Conservation (phyloP, 192 early-diverging fungal species). For the Umbelopsis vinacea region DNA sequence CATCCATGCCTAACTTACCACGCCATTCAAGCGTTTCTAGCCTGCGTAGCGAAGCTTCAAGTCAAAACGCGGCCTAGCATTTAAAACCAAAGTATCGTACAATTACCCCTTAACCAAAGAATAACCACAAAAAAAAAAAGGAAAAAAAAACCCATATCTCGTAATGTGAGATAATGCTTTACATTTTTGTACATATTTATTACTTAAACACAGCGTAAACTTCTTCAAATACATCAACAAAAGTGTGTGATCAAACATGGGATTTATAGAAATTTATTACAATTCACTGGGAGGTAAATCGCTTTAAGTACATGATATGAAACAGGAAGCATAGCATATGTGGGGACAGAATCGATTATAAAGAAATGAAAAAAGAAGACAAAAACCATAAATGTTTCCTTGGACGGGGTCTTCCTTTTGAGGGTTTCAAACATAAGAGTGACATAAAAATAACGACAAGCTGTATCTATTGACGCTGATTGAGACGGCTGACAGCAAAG, state of each 20-base stretch:
- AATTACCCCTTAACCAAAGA: no score
- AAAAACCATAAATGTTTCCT: not conserved
- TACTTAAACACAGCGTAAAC: not conserved
- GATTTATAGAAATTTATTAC: constrained; percentile 4
- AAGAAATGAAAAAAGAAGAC: not conserved
- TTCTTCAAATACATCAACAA: not conserved
- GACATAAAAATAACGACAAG: not conserved
- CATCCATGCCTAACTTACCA: not conserved
- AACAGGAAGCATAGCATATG: not conserved
- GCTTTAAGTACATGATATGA: constrained; percentile 9
- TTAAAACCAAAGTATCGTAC: no score
- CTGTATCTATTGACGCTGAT: constrained; percentile 8
- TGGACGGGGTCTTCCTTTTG: not conserved
- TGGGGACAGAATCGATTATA: not conserved
- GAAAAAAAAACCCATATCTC: not conserved
- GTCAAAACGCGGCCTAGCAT: not conserved
- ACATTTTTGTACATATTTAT: constrained; percentile 6
- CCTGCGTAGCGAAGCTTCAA: constrained; percentile 7
- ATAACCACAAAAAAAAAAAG: no score
- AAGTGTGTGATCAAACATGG: not conserved
- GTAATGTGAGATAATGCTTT: not conserved
- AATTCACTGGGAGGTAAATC: constrained; percentile 11
- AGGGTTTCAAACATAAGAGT: not conserved
- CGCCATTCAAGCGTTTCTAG: not conserved
- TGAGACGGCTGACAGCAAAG: constrained; percentile 34